These are phyloP conservation scores for Calonectria fujianensis DNA, from an alignment of 2,329 filamentous ascomycete species.

Conservation along the genomic window DNA sequence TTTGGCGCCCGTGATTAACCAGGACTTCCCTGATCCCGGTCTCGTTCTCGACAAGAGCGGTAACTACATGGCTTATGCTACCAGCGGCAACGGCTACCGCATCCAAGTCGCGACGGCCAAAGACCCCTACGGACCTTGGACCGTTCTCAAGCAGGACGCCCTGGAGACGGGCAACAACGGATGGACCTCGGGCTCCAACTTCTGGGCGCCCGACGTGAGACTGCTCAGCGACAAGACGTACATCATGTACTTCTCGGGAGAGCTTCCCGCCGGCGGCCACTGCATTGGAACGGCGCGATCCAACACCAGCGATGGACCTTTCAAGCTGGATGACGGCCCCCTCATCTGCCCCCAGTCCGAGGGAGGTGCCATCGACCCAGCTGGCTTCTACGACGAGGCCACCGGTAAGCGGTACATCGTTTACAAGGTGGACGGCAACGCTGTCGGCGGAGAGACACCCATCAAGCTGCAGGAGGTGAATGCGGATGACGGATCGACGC, in stretches of 20 bases:
- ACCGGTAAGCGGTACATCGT: slow-evolving; percentile 73
- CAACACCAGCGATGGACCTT: slow-evolving; percentile 70
- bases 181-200: slow-evolving; percentile 73
- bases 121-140: slow-evolving; percentile 68
- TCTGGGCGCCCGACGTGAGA: slow-evolving; percentile 78
- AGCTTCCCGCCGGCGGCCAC: slow-evolving; percentile 66
- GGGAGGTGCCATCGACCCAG: slow-evolving; percentile 79
- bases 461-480: slow-evolving; percentile 74
- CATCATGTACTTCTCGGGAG: slow-evolving; percentile 76
- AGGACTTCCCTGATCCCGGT: slow-evolving; percentile 74
- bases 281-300: slow-evolving; percentile 76
- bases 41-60: slow-evolving; percentile 68
- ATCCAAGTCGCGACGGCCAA: slow-evolving; percentile 73
- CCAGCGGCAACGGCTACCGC: slow-evolving; percentile 68
- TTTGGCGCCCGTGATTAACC: slow-evolving; percentile 41
- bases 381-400: slow-evolving; percentile 74
- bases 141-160: slow-evolving; percentile 70
- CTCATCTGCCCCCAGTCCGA: slow-evolving; percentile 71
- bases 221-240: slow-evolving; percentile 70
- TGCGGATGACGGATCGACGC: slow-evolving; percentile 69
- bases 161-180: slow-evolving; percentile 66
- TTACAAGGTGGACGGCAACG: slow-evolving; percentile 82
- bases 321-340: slow-evolving; percentile 66
- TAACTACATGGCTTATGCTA: slow-evolving; percentile 76
- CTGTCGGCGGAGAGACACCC: slow-evolving; percentile 69